These are phyloP conservation scores for Fraxinus nigra DNA, from an alignment of 305 asterid species.

Conservation along the genomic window DNA sequence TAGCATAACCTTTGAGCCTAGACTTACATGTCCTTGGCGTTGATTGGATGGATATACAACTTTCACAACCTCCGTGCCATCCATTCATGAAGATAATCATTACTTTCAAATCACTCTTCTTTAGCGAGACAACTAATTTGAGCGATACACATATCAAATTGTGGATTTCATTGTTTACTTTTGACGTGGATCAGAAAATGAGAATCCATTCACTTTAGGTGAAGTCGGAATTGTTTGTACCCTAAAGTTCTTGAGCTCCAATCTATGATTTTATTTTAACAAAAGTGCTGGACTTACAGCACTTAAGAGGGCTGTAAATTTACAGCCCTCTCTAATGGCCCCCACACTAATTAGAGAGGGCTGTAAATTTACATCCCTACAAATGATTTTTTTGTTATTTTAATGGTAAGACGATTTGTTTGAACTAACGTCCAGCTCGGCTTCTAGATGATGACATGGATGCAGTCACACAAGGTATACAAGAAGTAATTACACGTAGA, in stretches of 20 bases:
- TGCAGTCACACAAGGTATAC: not conserved
- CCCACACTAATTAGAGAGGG: too few relatives aligned
- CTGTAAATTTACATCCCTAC: too few relatives aligned
- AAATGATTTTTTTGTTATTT: too few relatives aligned
- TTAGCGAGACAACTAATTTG: not conserved
- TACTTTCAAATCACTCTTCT: not conserved
- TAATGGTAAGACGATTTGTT: not conserved
- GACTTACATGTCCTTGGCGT: not conserved
- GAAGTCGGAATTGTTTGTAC: not conserved
- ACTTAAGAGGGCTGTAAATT: too few relatives aligned
- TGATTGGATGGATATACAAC: not conserved
- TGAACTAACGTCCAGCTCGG: not conserved
- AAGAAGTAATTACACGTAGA: not conserved
- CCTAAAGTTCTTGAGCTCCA: not conserved
- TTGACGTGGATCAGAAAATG: not conserved
- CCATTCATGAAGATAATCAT: not conserved
- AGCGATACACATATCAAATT: not conserved
- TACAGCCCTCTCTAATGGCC: too few relatives aligned
- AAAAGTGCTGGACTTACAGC: too few relatives aligned
- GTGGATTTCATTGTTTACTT: not conserved
- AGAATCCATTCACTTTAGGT: not conserved
- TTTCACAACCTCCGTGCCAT: not conserved
- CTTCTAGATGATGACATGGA: not conserved
- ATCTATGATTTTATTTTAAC: too few relatives aligned
- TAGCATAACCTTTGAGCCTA: not conserved